Evolutionary conservation across 495 filamentous ascomycete species (phyloP).

Genomic region (Penicillium coprophilum): DNA sequence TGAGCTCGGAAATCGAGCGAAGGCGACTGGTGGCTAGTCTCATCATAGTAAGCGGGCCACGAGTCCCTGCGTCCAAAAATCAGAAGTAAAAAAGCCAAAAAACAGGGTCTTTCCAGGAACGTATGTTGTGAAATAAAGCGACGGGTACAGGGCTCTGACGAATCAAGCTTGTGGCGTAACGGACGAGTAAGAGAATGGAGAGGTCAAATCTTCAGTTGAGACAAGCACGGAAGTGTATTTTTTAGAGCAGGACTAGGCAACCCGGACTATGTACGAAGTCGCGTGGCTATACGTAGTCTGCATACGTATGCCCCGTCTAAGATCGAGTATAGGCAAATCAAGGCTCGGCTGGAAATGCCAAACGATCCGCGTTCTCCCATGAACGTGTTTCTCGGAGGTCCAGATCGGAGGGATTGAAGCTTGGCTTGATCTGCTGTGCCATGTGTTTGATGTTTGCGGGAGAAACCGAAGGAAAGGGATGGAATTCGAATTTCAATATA

Average conservation of each 20-base stretch:
- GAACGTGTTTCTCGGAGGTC: conserved; percentile 12
- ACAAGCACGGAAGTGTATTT: conserved; percentile 15
- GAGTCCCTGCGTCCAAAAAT: conserved; percentile 26
- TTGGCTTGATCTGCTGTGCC: conserved; percentile 22
- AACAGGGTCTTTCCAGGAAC: conserved; percentile 1
- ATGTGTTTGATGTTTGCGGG: neutral
- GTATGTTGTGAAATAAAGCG: conserved; percentile 11
- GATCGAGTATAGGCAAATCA: conserved; percentile 20
- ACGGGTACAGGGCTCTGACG: conserved; percentile 17
- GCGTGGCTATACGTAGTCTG: conserved; percentile 29
- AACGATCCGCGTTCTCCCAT: conserved; percentile 7
- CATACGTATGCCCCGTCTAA: conserved; percentile 30
- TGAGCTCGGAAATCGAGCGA: neutral
- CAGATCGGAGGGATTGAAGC: conserved; percentile 22
- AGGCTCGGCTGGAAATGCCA: conserved; percentile 23
- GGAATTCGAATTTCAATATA: no score
- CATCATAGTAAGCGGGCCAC: conserved; percentile 14
- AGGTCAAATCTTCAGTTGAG: conserved; percentile 14
- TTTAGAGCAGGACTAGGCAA: conserved; percentile 18
- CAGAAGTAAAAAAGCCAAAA: neutral
- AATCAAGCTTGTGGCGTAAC: conserved; percentile 29
- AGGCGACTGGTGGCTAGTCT: conserved; percentile 8
- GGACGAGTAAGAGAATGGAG: conserved; percentile 22
- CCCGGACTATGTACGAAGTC: neutral
- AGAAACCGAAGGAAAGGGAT: neutral